Evolutionary conservation across 83 land plant species (phyloP), one percentile per base, ranked within the genome.

Genomic region (Diphasiastrum complanatum): DNA sequence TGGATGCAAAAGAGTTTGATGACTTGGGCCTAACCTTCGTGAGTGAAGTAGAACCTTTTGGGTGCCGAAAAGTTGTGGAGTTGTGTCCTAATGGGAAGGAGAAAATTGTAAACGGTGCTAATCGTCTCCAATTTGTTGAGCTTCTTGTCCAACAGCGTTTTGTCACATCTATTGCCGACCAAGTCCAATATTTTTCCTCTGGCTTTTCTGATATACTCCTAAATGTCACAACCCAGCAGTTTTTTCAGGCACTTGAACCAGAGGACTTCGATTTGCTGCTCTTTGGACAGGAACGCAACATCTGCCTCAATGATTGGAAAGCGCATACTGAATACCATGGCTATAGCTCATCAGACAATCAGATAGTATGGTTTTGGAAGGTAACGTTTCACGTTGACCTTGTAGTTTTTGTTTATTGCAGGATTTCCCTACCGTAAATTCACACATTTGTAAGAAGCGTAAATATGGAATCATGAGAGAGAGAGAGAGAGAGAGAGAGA

Each of bases 311-410:
- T 5, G 97, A 91, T 26, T 91, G 97, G 95, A 91, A 80, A 55
- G 74, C 67, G 14, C 86, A 91, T 72, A 87, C 95, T 40, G 87
- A 84, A 31, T 91, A 87, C 57, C 78, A 80, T 67, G 97, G 87
- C 38, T 91, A 82, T 60, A 69, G 61, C 47, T 72, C 69, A 51
- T 72, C 65, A 27, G 97, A 91, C 61, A 59, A 61, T 35, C 86
- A 88, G 35, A 80, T 87, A 38, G 26, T 36, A 49, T 91, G 95
- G 97, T 84, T 91, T 58, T 91, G 97, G 97, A 72, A 87, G 97
- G 97, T 87, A 30, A 46, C 40, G 12, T 38, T 12, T 58, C 26
- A 35, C 12, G 40, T 47, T 24, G n/a, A n/a, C 19, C 23, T 5
- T 37, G 19, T 34, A 30, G 45, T 10, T 23, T 59, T 36, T 1